These are phyloP conservation scores for Neonectria neomacrospora DNA, from an alignment of 2,329 filamentous ascomycete genomes.

Conservation along the genomic window DNA sequence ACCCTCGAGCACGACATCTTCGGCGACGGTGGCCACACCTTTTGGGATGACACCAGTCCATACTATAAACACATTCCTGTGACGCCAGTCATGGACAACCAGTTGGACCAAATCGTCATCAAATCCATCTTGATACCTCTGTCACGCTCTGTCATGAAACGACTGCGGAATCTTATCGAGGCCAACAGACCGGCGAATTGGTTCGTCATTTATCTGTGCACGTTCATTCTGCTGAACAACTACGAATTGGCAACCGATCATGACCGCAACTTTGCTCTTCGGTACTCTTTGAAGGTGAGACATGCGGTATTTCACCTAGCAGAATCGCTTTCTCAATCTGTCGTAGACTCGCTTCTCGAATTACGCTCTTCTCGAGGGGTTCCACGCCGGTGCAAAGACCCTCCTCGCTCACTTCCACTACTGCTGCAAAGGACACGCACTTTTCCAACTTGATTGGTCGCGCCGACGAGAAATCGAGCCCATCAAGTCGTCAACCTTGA, in stretches of 20 bases:
- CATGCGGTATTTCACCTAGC: too few relatives aligned
- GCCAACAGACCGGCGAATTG: not conserved
- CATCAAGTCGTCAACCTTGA: not conserved
- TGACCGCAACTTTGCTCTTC: not conserved
- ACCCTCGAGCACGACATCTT: not conserved
- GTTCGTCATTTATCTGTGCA: constrained; percentile 1
- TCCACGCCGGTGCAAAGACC: not conserved
- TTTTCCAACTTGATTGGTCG: not conserved
- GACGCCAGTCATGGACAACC: constrained; percentile 1
- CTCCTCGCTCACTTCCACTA: constrained; percentile 9
- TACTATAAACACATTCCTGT: not conserved
- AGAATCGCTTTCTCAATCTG: not conserved
- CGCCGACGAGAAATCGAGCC: not conserved
- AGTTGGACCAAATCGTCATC: not conserved
- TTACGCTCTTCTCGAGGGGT: not conserved
- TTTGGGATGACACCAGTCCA: not conserved
- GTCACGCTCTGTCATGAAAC: not conserved
- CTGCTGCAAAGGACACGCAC: constrained; percentile 1
- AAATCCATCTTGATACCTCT: not conserved
- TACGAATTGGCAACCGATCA: not conserved
- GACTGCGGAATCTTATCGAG: not conserved
- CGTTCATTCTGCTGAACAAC: not conserved
- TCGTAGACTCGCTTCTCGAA: not conserved
- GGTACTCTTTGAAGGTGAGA: not conserved
- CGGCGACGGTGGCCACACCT: not conserved